These are phyloP conservation scores for Salinomyces thailandicus DNA, from an alignment of 2,329 filamentous ascomycete genomes.

Conservation along the genomic window DNA sequence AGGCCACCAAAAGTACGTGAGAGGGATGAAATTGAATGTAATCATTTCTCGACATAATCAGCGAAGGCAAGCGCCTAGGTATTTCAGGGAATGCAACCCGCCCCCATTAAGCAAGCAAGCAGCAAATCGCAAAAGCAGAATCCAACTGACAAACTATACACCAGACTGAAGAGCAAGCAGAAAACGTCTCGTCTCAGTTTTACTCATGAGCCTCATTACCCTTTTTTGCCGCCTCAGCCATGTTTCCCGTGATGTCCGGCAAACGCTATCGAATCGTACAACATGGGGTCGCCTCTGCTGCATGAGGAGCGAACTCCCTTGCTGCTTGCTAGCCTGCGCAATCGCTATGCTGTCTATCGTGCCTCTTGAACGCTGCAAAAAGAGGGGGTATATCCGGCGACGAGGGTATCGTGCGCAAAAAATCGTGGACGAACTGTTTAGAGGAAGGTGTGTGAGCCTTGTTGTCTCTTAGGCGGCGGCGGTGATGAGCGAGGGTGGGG, in stretches of 20 bases:
- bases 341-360: constrained; percentile 1
- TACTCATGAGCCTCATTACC: not conserved
- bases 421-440: not conserved
- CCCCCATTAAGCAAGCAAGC: not conserved
- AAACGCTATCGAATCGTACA: constrained; percentile 1
- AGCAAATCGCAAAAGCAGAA: not conserved
- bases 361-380: constrained; percentile 1
- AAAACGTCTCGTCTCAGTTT: not conserved
- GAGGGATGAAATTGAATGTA: too few species aligned
- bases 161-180: too few species aligned
- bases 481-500: constrained; percentile 27
- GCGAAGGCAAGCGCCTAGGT: too few species aligned
- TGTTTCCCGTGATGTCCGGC: not conserved
- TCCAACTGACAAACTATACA: too few species aligned
- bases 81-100: too few species aligned
- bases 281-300: not conserved
- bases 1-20: too few species aligned
- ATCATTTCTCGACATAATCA: too few species aligned
- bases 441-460: not conserved
- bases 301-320: not conserved
- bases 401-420: constrained; percentile 2
- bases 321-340: not conserved
- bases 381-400: constrained; percentile 2
- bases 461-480: constrained; percentile 14
- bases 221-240: not conserved